A percentile compares a stretch with the other conserved stretches of the same genome.
phyloP scores from a whole-genome alignment of 2,329 filamentous ascomycete genomes.

The Fonsecaea monophora region DNA sequence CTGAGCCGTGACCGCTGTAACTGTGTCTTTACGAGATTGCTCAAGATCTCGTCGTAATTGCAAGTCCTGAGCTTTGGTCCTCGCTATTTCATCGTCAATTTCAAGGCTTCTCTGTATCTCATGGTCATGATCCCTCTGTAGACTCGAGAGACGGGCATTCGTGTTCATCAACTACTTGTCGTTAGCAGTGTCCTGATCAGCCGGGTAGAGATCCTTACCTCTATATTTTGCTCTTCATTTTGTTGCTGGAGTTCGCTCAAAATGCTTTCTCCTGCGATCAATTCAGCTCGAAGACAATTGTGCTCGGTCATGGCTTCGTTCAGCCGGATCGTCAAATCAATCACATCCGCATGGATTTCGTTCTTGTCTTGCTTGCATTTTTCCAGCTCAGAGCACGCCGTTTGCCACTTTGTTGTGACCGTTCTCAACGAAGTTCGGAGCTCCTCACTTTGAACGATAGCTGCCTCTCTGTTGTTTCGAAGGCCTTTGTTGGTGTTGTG shows the following conservation, averaged over 20 bases:
- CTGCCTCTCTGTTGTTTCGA: constrained; percentile 4
- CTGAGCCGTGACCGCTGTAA: not conserved
- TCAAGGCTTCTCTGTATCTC: constrained; percentile 1
- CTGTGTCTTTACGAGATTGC: constrained; percentile 2
- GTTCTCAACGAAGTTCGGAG: constrained; percentile 3
- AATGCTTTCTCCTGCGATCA: constrained; percentile 8
- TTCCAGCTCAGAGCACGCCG: constrained; percentile 17
- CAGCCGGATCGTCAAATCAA: constrained; percentile 8
- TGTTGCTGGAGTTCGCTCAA: not conserved
- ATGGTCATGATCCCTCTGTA: constrained; percentile 12
- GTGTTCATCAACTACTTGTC: constrained; percentile 7
- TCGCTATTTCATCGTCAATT: constrained; percentile 3
- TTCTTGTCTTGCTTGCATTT: constrained; percentile 18
- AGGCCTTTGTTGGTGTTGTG: constrained; percentile 8
- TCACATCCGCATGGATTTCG: constrained; percentile 4
- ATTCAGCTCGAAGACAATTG: constrained; percentile 9
- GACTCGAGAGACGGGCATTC: constrained; percentile 5
- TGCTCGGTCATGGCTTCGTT: constrained; percentile 1
- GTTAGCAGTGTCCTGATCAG: constrained; percentile 9
- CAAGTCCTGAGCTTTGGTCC: not conserved
- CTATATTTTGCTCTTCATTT: constrained; percentile 7
- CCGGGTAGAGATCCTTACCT: constrained; percentile 7
- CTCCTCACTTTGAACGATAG: constrained; percentile 7
- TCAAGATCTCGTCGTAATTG: constrained; percentile 9
- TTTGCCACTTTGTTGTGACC: constrained; percentile 20